phyloP scores from a whole-genome alignment of 768 basidiomycete genomes.

The Boletus reticuloceps region DNA sequence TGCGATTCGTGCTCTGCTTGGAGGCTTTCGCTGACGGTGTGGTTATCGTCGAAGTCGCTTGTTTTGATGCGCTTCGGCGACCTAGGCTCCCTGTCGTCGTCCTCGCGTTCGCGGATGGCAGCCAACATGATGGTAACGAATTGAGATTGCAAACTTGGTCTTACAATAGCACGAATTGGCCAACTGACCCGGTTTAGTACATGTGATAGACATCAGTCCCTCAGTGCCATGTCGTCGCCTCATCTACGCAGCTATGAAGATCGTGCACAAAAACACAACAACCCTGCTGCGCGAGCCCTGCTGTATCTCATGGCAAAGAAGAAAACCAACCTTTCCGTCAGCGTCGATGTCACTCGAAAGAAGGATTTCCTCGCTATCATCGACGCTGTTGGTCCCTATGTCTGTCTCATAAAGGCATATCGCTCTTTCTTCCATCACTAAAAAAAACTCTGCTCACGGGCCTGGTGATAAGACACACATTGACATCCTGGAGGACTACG shows the following conservation, averaged over 20 bases:
- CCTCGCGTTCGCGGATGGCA: slow-evolving; percentile 50
- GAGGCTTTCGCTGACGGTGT: slow-evolving; percentile 1
- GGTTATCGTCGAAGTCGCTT: slow-evolving; percentile 18
- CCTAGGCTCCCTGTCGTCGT: slow-evolving; percentile 38
- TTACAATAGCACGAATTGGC: neutral
- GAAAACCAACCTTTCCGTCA: slow-evolving; percentile 89
- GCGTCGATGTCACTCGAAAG: slow-evolving; percentile 87
- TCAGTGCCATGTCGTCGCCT: slow-evolving; percentile 32
- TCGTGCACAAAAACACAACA: slow-evolving; percentile 55
- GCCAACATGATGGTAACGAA: slow-evolving; percentile 22
- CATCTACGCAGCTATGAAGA: slow-evolving; percentile 57
- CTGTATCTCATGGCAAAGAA: slow-evolving; percentile 85
- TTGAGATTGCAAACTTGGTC: neutral
- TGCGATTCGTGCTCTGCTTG: neutral
- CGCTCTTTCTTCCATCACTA: slow-evolving; percentile 5
- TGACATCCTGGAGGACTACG: slow-evolving; percentile 93
- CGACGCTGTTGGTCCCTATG: slow-evolving; percentile 82
- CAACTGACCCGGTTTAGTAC: too few species aligned
- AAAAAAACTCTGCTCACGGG: slow-evolving; percentile 18
- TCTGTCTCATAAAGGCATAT: slow-evolving; percentile 91
- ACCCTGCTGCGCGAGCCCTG: slow-evolving; percentile 76
- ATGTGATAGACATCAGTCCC: too few species aligned
- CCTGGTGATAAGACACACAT: slow-evolving; percentile 77
- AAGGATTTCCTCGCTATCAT: slow-evolving; percentile 82
- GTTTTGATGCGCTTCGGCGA: slow-evolving; percentile 40